Conservation (phyloP, 371 early-diverging fungal species). For the Blakeslea trispora region DNA sequence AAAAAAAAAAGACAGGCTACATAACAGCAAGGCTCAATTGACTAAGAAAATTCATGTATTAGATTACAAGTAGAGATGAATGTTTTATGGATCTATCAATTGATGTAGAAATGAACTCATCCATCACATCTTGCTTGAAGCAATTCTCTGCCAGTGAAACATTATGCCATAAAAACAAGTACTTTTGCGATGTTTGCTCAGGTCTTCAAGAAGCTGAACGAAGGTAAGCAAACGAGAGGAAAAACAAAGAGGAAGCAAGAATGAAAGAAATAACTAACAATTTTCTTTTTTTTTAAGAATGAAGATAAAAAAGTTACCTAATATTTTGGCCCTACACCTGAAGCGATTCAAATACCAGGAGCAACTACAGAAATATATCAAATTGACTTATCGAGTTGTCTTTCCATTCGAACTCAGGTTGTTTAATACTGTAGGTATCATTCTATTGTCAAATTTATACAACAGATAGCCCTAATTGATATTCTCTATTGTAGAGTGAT, state of each 20-base stretch:
- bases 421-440: conserved; percentile 80
- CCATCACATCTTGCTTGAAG: conserved; percentile 87
- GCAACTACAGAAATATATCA: conserved; percentile 84
- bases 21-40: no score
- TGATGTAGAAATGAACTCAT: conserved; percentile 94
- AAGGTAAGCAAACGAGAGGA: conserved; percentile 48
- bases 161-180: conserved; percentile 93
- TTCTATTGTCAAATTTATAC: no score
- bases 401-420: conserved; percentile 92
- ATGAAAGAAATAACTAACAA: not conserved
- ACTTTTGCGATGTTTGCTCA: conserved; percentile 93
- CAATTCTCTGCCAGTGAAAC: conserved; percentile 95
- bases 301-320: conserved; percentile 93
- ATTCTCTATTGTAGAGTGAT: conserved; percentile 56
- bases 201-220: conserved; percentile 97
- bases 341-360: conserved; percentile 98
- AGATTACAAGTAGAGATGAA: conserved; percentile 94
- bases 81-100: conserved; percentile 94
- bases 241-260: not conserved
- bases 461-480: not conserved
- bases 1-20: no score
- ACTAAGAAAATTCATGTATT: not conserved
- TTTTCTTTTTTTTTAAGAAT: conserved; percentile 64
- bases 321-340: conserved; percentile 92
- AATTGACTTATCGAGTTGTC: conserved; percentile 92